Percentiles rank a stretch among this genome's conserved stretches.
These are phyloP conservation scores for Botrytis aclada DNA, from an alignment of 2,329 filamentous ascomycete species.

Conservation along the genomic window DNA sequence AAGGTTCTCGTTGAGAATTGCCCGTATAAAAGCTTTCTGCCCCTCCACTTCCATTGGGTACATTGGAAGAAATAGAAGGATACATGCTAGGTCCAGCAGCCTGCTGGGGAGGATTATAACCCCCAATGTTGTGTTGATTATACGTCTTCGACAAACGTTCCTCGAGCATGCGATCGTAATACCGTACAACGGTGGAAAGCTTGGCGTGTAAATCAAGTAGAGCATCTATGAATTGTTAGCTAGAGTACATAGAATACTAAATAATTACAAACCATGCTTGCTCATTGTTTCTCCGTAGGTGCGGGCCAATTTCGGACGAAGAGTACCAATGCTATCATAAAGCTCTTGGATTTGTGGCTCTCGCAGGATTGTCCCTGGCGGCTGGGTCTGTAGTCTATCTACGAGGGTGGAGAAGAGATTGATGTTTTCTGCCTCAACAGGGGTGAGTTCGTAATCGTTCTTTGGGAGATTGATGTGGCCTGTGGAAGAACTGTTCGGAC, in stretches of 20 bases:
- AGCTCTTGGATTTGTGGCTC: conserved; percentile 98
- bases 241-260: not conserved
- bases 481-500: conserved; percentile 44
- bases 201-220: conserved; percentile 93
- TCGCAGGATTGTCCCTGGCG: conserved; percentile 90
- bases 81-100: conserved; percentile 62
- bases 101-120: conserved; percentile 55
- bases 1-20: conserved; percentile 52
- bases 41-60: conserved; percentile 47
- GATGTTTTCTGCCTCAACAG: conserved; percentile 95
- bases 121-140: conserved; percentile 69
- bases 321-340: conserved; percentile 92
- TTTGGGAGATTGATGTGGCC: conserved; percentile 66
- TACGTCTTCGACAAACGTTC: conserved; percentile 92
- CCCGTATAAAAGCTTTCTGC: conserved; percentile 82
- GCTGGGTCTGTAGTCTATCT: conserved; percentile 90
- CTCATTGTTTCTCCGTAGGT: conserved; percentile 99
- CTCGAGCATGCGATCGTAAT: conserved; percentile 97
- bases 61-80: conserved; percentile 61
- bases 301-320: conserved; percentile 88
- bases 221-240: conserved; percentile 61
- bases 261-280: conserved; percentile 73
- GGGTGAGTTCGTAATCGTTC: conserved; percentile 91
- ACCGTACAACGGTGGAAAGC: conserved; percentile 90
- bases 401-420: conserved; percentile 93